Evolutionary conservation across 2,329 filamentous ascomycete genomes (phyloP).

Genomic region (Trichoderma pleuroti): DNA sequence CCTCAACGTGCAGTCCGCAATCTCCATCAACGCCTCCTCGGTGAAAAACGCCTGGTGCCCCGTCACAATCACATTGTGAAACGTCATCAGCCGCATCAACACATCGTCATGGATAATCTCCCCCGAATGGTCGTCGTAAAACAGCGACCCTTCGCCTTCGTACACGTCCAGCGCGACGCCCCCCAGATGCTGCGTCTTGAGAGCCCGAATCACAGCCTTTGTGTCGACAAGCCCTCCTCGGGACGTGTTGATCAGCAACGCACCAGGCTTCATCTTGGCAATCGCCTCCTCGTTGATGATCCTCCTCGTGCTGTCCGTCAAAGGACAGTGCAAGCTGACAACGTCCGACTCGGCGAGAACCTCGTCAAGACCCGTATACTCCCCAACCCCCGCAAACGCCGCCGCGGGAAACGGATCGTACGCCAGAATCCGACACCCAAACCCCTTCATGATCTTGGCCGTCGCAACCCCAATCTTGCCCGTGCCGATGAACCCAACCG

Average conservation of each 20-base stretch:
- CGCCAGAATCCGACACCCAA: constrained; percentile 60
- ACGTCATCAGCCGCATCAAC: constrained; percentile 63
- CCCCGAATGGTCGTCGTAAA: constrained; percentile 62
- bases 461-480: constrained; percentile 63
- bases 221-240: constrained; percentile 63
- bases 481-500: constrained; percentile 62
- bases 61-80: constrained; percentile 63
- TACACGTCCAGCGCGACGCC: constrained; percentile 67
- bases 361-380: constrained; percentile 51
- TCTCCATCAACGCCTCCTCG: constrained; percentile 60
- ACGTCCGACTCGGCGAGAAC: constrained; percentile 57
- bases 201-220: constrained; percentile 53
- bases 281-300: constrained; percentile 57
- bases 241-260: constrained; percentile 65
- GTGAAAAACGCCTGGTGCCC: constrained; percentile 71
- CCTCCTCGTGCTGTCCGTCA: constrained; percentile 56
- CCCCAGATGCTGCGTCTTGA: constrained; percentile 58
- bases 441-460: constrained; percentile 60
- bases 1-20: constrained; percentile 55
- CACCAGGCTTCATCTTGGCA: constrained; percentile 54
- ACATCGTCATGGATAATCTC: constrained; percentile 65
- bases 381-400: constrained; percentile 48
- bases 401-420: constrained; percentile 54
- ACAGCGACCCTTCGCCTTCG: constrained; percentile 60
- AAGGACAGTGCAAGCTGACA: constrained; percentile 63